Evolutionary conservation across 164 flowering plant genomes (phyloP).

Genomic region (Buxus sempervirens): DNA sequence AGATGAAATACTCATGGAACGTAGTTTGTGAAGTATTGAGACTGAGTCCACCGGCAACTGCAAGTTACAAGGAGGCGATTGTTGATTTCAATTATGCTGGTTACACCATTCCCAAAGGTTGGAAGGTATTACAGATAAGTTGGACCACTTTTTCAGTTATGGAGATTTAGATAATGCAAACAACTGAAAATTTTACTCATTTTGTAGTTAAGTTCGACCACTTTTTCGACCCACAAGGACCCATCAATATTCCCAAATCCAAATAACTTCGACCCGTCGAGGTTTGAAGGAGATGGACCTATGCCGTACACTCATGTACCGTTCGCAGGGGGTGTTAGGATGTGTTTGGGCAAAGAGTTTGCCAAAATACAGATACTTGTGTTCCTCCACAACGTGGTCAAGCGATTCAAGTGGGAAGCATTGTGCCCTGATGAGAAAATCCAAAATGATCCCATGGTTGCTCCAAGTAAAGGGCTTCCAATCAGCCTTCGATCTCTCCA

Average conservation of each 20-base stretch:
- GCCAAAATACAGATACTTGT: neutral
- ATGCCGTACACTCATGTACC: constrained; percentile 1
- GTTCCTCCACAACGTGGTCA: no score
- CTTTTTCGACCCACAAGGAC: neutral
- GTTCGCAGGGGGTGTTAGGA: constrained; percentile 1
- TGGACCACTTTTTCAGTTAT: neutral
- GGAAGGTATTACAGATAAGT: constrained; percentile 2
- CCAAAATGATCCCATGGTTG: neutral
- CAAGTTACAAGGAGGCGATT: neutral
- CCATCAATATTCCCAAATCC: neutral
- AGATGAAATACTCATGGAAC: no score
- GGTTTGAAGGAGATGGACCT: no score
- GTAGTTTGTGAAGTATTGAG: neutral
- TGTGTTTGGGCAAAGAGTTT: neutral
- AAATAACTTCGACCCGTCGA: no score
- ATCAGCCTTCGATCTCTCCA: neutral
- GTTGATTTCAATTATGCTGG: neutral
- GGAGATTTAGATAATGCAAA: neutral
- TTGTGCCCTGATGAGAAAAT: neutral
- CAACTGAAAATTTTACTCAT: neutral
- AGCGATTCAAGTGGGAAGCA: neutral
- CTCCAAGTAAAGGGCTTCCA: neutral
- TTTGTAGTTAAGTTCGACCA: neutral
- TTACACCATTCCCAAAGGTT: no score
- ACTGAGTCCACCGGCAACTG: neutral